Conservation (phyloP, 257 asterid species). For the Thymus mandschuricus region DNA sequence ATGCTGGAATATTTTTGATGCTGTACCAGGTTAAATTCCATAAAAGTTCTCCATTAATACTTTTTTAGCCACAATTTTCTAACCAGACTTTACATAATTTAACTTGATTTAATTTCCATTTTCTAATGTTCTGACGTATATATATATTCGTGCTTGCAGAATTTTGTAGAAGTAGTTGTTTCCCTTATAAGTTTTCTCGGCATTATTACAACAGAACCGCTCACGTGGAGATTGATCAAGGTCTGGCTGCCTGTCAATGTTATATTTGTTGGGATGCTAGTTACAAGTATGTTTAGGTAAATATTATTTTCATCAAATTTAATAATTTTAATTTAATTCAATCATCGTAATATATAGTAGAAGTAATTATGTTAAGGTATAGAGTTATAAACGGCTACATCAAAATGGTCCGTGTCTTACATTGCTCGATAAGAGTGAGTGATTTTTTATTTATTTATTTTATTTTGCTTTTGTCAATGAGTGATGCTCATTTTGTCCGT, state of each 20-base stretch:
- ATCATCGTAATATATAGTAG: no score
- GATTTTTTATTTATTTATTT: no score
- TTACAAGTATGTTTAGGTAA: conserved; percentile 98
- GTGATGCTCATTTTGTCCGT: no score
- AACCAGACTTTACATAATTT: not conserved
- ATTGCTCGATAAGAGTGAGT: no score
- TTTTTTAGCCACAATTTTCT: conserved; percentile 10
- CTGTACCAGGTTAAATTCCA: conserved; percentile 75
- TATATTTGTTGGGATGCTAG: conserved; percentile 96
- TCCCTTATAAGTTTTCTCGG: conserved; percentile 67
- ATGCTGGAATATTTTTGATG: conserved; percentile 93
- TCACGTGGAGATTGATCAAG: conserved; percentile 83
- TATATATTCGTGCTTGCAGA: conserved; percentile 88
- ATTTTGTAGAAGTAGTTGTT: conserved; percentile 78
- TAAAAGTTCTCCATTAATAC: not conserved
- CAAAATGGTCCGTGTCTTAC: no score
- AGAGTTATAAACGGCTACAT: no score
- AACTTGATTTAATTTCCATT: not conserved
- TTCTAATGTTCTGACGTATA: conserved; percentile 50
- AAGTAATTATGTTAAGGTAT: no score
- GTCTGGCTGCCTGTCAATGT: conserved; percentile 96
- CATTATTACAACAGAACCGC: conserved; percentile 77
- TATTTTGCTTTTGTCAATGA: no score
- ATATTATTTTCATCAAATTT: no score
- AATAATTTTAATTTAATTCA: no score